These are phyloP conservation scores for Populus hybrid DNA, from an alignment of 441 rosid species.

Conservation along the genomic window DNA sequence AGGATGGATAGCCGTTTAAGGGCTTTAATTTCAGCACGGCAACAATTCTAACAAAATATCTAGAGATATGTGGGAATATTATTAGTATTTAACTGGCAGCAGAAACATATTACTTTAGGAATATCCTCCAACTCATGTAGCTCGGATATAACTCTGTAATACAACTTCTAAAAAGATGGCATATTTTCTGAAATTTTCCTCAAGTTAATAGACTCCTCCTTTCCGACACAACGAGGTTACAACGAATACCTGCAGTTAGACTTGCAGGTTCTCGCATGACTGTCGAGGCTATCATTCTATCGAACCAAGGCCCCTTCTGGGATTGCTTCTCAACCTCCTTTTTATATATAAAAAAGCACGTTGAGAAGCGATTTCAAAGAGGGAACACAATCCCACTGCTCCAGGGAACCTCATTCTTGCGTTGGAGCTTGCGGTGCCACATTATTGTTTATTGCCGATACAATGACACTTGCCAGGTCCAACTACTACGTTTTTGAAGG, in stretches of 20 bases:
- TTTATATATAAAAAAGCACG: no score
- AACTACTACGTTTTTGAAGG: no score
- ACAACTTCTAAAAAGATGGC: not conserved
- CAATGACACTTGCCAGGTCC: no score
- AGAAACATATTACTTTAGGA: constrained; percentile 5
- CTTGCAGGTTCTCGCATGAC: not conserved
- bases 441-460: no score
- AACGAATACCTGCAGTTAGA: not conserved
- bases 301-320: not conserved
- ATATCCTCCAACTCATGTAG: constrained; percentile 44
- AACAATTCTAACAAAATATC: constrained; percentile 60
- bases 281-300: not conserved
- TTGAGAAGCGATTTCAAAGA: no score
- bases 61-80: constrained; percentile 48
- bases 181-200: not conserved
- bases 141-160: constrained; percentile 20
- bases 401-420: no score
- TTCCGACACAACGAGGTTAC: not conserved
- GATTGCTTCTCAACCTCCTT: no score
- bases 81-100: constrained; percentile 8
- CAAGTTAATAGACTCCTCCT: not conserved
- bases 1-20: constrained; percentile 44
- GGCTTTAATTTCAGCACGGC: constrained; percentile 90
- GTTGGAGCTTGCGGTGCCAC: no score
- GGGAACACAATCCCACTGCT: no score